These are phyloP conservation scores for Cicer pinnatifidum DNA, from an alignment of 306 rosid species.

Conservation along the genomic window DNA sequence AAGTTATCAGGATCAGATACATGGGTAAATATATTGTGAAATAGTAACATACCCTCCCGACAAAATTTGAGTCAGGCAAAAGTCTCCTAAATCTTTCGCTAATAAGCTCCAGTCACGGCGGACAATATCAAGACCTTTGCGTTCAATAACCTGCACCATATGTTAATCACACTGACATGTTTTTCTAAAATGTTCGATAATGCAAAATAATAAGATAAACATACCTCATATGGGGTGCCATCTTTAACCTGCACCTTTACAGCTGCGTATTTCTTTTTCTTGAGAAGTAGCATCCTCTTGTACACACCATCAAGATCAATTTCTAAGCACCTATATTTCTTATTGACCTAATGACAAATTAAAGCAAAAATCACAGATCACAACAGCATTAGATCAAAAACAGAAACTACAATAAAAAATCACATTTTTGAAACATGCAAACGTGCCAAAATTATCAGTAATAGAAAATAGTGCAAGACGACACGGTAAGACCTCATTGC, in stretches of 20 bases:
- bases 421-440: conserved; percentile 13
- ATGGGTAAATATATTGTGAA: conserved; percentile 35
- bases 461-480: conserved; percentile 27
- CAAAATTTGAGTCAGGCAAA: conserved; percentile 88
- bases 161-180: conserved; percentile 31
- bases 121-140: conserved; percentile 99
- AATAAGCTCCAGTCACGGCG: conserved; percentile 96
- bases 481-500: conserved; percentile 28
- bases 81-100: conserved; percentile 93
- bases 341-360: conserved; percentile 73
- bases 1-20: conserved; percentile 27
- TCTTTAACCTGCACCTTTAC: conserved; percentile 79
- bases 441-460: conserved; percentile 29
- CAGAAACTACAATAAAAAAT: conserved; percentile 34
- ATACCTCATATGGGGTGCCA: conserved; percentile 81
- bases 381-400: conserved; percentile 7
- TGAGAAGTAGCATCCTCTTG: conserved; percentile 96
- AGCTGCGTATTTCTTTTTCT: conserved; percentile 97
- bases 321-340: conserved; percentile 87
- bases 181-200: conserved; percentile 33
- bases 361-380: conserved; percentile 40
- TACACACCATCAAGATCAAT: conserved; percentile 95
- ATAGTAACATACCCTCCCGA: conserved; percentile 81
- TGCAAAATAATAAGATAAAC: conserved; percentile 6
- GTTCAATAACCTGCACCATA: conserved; percentile 77